These are phyloP conservation scores for Incumbomyces lentus DNA, from an alignment of 2,329 filamentous ascomycete genomes.

Conservation along the genomic window DNA sequence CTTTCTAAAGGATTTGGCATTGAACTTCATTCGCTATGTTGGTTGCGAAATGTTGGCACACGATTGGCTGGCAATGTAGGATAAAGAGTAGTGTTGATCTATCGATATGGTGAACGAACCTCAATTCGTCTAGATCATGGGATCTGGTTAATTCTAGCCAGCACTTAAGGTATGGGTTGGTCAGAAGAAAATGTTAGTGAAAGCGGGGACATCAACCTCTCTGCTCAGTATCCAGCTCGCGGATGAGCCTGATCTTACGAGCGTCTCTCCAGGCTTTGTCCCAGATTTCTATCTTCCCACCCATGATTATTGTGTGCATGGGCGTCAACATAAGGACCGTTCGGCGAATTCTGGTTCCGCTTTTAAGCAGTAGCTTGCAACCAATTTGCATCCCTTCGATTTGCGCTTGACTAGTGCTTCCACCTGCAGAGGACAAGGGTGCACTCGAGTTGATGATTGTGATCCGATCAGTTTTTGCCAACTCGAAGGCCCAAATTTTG, in stretches of 20 bases:
- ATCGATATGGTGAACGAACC: no score
- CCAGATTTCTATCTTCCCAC: constrained; percentile 74
- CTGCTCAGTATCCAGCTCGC: constrained; percentile 34
- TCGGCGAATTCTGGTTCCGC: constrained; percentile 56
- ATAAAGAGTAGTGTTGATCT: no score
- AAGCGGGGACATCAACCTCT: no score
- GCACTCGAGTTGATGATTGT: constrained; percentile 33
- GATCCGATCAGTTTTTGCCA: constrained; percentile 55
- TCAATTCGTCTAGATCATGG: no score
- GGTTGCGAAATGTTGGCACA: no score
- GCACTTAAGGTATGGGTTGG: no score
- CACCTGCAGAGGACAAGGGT: constrained; percentile 4
- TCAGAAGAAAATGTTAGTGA: no score
- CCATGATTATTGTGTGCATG: constrained; percentile 58
- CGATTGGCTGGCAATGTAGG: no score
- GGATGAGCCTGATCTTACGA: constrained; percentile 58
- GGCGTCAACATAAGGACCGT: constrained; percentile 73
- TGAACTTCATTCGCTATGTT: no score
- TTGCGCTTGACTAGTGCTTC: constrained; percentile 1
- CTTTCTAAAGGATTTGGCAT: no score
- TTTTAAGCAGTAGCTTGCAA: constrained; percentile 64
- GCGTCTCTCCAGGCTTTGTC: constrained; percentile 68
- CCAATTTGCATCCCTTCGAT: constrained; percentile 58
- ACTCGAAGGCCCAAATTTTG: constrained; percentile 62
- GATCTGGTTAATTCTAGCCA: no score